Base-by-base conservation (phyloP, 805 yeast species). In the Starmerella geochares region DNA sequence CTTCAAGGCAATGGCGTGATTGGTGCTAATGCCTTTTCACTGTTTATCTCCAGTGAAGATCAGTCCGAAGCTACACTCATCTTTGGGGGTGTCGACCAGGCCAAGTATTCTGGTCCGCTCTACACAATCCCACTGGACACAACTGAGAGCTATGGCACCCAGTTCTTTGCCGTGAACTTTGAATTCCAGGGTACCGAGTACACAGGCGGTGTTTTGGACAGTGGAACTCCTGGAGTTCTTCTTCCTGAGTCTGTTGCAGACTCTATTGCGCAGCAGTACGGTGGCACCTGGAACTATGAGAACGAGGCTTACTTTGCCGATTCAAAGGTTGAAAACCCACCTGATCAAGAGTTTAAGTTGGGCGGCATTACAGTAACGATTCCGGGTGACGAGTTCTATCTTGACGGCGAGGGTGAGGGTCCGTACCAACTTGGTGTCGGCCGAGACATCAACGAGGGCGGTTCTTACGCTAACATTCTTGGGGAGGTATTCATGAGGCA, bases 401-500 rank as follows among this genome's bases (percentile, higher is more conserved):
- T 60, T 55, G 40, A 48, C 24, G 47, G 51, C 7, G 47, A 32
- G 5, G 38, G 23, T 4, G 6, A 14, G 1, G 25, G 5, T 28
- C 49, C 51, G 10, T 45, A 31, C 46, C 17, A 36, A 36, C 41
- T 51, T 13, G 52, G 39, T 6, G 35, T 51, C 16, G 14, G 31
- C 35, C 49, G 39, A 43, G 24, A 39, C 47, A 39, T 48, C 33
- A 24, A 20, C 14, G 33, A 11, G 13, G 33, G 28, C 17, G 25
- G 24, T 5, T 14, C 20, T 17, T 13, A 38, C n/a, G 32, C 46
- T 11, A 49, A 49, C 46, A 46, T 52, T 17, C 39, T 52, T 5
- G 55, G 86, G 16, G 84, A 79, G 58, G 72, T 73, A 45, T 71
- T 80, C 58, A 64, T 81, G 52, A 68, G 80, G 54, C 70, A 75